Evolutionary conservation across 2,329 filamentous ascomycete genomes (phyloP).

Genomic region (Venturia pyrina): DNA sequence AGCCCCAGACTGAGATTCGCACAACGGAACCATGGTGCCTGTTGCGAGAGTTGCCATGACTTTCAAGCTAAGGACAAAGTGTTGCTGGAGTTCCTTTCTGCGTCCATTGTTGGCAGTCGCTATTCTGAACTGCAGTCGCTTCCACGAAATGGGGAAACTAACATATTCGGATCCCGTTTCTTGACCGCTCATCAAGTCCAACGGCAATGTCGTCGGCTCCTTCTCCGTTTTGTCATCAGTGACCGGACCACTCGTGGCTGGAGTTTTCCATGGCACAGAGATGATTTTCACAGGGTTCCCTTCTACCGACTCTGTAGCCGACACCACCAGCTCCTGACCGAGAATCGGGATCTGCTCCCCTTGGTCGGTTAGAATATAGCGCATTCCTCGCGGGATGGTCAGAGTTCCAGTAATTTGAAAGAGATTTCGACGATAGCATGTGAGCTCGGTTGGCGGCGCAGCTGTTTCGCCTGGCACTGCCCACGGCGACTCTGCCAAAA

Average conservation of each 20-base stretch:
- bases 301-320: slow-evolving; percentile 89
- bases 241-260: slow-evolving; percentile 53
- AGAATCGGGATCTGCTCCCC: slow-evolving; percentile 76
- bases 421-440: slow-evolving; percentile 89
- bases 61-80: slow-evolving; percentile 84
- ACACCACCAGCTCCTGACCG: slow-evolving; percentile 77
- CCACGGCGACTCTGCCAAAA: slow-evolving; percentile 69
- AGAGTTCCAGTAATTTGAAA: slow-evolving; percentile 93
- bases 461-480: slow-evolving; percentile 46
- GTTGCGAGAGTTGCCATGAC: slow-evolving; percentile 75
- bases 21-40: slow-evolving; percentile 70
- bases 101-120: slow-evolving; percentile 94
- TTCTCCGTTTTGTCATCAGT: slow-evolving; percentile 61
- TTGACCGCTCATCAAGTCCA: slow-evolving; percentile 56
- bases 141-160: slow-evolving; percentile 89
- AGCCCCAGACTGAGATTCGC: slow-evolving; percentile 76
- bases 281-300: slow-evolving; percentile 87
- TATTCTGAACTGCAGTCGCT: slow-evolving; percentile 84
- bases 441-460: slow-evolving; percentile 67
- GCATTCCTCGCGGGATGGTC: slow-evolving; percentile 64
- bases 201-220: slow-evolving; percentile 72
- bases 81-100: slow-evolving; percentile 88
- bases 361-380: slow-evolving; percentile 73
- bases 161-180: slow-evolving; percentile 74
- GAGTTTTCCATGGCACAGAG: slow-evolving; percentile 96